phyloP scores from a whole-genome alignment of 352 stramenopile genomes.

The Stramenopiles sp. region DNA sequence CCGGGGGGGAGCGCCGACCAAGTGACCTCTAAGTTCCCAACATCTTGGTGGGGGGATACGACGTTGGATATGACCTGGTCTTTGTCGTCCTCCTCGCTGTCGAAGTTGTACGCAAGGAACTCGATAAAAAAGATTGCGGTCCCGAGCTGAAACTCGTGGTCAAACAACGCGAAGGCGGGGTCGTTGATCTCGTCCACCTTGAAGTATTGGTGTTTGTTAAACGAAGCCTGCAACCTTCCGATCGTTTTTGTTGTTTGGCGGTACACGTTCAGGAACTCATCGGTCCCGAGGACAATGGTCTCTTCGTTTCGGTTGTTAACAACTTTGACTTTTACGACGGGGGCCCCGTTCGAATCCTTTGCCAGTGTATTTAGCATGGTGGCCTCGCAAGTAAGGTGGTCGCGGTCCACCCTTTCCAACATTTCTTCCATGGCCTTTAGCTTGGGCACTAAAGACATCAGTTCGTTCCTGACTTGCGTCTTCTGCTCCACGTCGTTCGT shows the following conservation, averaged over 20 bases:
- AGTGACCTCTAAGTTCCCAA: too few relatives aligned
- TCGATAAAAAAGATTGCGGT: conserved; percentile 71
- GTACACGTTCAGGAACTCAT: conserved; percentile 67
- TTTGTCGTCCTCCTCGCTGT: conserved; percentile 66
- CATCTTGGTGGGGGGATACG: too few relatives aligned
- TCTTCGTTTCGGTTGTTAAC: conserved; percentile 58
- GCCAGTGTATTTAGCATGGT: conserved; percentile 45
- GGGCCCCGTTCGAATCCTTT: too few relatives aligned
- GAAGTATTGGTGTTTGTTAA: conserved; percentile 62
- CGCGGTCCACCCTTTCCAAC: conserved; percentile 59
- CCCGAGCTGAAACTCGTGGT: conserved; percentile 70
- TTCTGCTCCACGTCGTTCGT: conserved; percentile 44
- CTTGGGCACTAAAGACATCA: conserved; percentile 71
- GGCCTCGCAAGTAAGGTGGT: conserved; percentile 69
- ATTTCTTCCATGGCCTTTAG: conserved; percentile 70
- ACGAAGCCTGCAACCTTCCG: conserved; percentile 62
- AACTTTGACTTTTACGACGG: conserved; percentile 67
- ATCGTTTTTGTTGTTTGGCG: conserved; percentile 54
- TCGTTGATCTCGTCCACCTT: conserved; percentile 52
- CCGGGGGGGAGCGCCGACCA: too few relatives aligned
- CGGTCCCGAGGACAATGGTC: conserved; percentile 69
- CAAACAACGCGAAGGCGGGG: conserved; percentile 66
- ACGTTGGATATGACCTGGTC: too few relatives aligned
- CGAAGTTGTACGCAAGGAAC: conserved; percentile 67
- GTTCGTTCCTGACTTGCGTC: conserved; percentile 62